Percentiles rank a stretch among this genome's conserved stretches.
Conservation (phyloP, 2,329 filamentous ascomycete genomes). For the Aspergillus costaricaensis region DNA sequence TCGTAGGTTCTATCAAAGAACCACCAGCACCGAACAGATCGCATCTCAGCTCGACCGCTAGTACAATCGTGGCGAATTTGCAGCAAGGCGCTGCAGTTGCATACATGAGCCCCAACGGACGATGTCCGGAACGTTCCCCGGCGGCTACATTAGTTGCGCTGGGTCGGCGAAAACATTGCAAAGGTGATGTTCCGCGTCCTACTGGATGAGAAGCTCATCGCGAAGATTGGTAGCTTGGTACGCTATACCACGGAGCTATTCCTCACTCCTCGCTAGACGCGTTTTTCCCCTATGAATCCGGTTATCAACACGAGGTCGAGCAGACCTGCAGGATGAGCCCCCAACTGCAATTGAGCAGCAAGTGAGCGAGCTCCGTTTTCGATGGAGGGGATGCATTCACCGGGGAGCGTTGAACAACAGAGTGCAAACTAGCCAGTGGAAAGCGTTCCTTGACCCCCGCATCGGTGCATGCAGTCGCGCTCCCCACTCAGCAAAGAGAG, state of each 20-base stretch:
- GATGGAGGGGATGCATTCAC: slow-evolving; percentile 1
- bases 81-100: slow-evolving; percentile 9
- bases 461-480: slow-evolving; percentile 23
- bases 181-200: not conserved
- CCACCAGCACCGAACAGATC: slow-evolving; percentile 6
- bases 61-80: slow-evolving; percentile 12
- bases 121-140: slow-evolving; percentile 10
- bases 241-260: not conserved
- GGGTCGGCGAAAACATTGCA: not conserved
- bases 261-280: not conserved
- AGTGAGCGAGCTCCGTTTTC: slow-evolving; percentile 1
- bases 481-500: slow-evolving; percentile 8
- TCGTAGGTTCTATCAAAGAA: slow-evolving; percentile 2
- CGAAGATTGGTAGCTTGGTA: not conserved
- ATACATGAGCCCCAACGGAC: slow-evolving; percentile 12
- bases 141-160: slow-evolving; percentile 6
- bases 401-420: slow-evolving; percentile 15
- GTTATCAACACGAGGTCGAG: slow-evolving; percentile 5
- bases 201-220: not conserved
- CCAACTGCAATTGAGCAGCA: not conserved
- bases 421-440: slow-evolving; percentile 26
- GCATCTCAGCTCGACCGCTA: slow-evolving; percentile 7
- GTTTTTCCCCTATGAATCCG: not conserved
- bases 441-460: slow-evolving; percentile 31
- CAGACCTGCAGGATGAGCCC: slow-evolving; percentile 2